Conservation (phyloP, 345 rosid species). For the Boechera retrofracta region DNA sequence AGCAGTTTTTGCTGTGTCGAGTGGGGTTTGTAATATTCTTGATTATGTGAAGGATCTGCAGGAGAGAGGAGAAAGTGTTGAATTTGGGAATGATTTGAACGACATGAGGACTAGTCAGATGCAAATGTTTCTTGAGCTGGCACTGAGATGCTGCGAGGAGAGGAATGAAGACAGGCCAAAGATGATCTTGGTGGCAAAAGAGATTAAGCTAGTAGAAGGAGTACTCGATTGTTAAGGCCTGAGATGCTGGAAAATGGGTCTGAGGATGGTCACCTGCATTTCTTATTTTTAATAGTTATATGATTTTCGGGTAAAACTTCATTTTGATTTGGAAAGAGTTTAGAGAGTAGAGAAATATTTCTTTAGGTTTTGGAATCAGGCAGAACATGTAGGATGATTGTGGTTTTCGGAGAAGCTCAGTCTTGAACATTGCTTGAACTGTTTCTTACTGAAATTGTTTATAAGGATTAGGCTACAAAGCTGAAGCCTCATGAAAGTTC, state of each 20-base stretch:
- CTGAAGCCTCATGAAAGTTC: neutral
- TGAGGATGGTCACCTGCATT: neutral
- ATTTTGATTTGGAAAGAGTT: neutral
- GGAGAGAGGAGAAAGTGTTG: neutral
- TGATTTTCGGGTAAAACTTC: neutral
- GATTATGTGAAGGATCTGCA: constrained; percentile 12
- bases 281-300: neutral
- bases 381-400: neutral
- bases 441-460: neutral
- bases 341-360: neutral
- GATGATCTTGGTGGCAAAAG: constrained; percentile 28
- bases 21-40: neutral
- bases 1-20: neutral
- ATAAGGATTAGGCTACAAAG: neutral
- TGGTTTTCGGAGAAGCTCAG: neutral
- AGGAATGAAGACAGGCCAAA: constrained; percentile 29
- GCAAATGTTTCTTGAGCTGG: neutral
- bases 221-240: constrained; percentile 6
- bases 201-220: constrained; percentile 6
- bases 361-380: neutral
- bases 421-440: neutral
- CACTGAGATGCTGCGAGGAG: constrained; percentile 26
- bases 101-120: neutral
- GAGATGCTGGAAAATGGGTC: neutral
- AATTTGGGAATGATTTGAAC: neutral